A percentile compares a stretch with the other conserved stretches of the same genome.
phyloP scores from a whole-genome alignment of 805 yeast species.

The Scheffersomyces amazonensis region DNA sequence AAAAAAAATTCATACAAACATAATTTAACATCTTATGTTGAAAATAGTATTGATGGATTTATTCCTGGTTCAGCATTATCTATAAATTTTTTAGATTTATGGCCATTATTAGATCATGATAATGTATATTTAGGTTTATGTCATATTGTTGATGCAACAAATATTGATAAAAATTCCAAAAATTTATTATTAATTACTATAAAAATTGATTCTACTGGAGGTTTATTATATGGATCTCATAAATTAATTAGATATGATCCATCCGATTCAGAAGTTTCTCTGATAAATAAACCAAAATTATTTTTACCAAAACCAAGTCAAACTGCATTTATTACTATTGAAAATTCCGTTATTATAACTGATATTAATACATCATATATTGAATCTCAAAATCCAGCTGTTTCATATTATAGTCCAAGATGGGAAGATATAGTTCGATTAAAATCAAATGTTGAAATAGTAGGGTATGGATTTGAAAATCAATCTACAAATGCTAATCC shows the following conservation, averaged over 20 bases:
- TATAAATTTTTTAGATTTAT: conserved; percentile 62
- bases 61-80: conserved; percentile 44
- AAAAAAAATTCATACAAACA: conserved; percentile 27
- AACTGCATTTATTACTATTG: conserved; percentile 60
- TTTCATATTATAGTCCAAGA: conserved; percentile 39
- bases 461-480: conserved; percentile 60
- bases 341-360: conserved; percentile 60
- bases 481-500: conserved; percentile 31
- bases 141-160: conserved; percentile 13
- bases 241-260: conserved; percentile 47
- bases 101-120: conserved; percentile 35
- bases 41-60: conserved; percentile 38
- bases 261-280: conserved; percentile 4
- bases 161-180: conserved; percentile 14
- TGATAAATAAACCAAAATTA: conserved; percentile 40
- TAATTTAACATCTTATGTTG: conserved; percentile 24
- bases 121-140: conserved; percentile 43
- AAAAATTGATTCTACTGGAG: conserved; percentile 47
- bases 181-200: conserved; percentile 52
- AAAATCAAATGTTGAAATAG: conserved; percentile 47
- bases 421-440: conserved; percentile 83
- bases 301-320: conserved; percentile 55
- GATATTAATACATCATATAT: conserved; percentile 48
- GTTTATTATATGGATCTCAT: conserved; percentile 61
- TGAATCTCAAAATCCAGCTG: conserved; percentile 12